Evolutionary conservation across 768 basidiomycete species (phyloP).

Genomic region (Kwoniella mangroviensis): DNA sequence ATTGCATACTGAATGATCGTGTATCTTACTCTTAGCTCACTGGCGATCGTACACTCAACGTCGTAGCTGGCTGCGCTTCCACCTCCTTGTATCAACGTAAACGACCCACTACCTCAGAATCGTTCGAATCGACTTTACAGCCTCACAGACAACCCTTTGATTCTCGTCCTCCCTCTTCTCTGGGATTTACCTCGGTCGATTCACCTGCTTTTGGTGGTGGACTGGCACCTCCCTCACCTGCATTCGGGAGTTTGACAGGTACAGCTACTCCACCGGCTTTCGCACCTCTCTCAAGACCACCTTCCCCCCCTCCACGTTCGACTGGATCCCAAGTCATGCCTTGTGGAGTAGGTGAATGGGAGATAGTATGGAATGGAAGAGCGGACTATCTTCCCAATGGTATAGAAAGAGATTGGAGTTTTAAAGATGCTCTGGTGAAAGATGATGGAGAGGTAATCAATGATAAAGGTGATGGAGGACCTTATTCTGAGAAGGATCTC

Average conservation of each 20-base stretch:
- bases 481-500: constrained; percentile 30
- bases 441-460: constrained; percentile 54
- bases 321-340: not conserved
- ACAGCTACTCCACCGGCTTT: constrained; percentile 11
- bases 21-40: constrained; percentile 41
- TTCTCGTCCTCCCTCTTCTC: constrained; percentile 7
- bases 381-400: constrained; percentile 56
- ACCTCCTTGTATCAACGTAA: constrained; percentile 51
- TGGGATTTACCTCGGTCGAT: not conserved
- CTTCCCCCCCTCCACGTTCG: not conserved
- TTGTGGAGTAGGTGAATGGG: constrained; percentile 54
- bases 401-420: constrained; percentile 57
- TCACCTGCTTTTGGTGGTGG: not conserved
- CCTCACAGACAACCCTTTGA: constrained; percentile 2
- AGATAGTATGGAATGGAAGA: constrained; percentile 49
- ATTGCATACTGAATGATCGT: constrained; percentile 4
- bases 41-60: constrained; percentile 46
- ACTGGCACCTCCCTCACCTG: constrained; percentile 1
- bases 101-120: constrained; percentile 4
- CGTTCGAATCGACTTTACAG: constrained; percentile 11
- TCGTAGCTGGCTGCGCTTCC: constrained; percentile 53
- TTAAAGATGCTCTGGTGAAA: constrained; percentile 49
- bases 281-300: constrained; percentile 2
- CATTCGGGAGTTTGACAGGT: constrained; percentile 1
- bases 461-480: constrained; percentile 52